These are phyloP conservation scores for Grigorovia yakushimaensis DNA, from an alignment of 805 yeast genomes.

Conservation along the genomic window DNA sequence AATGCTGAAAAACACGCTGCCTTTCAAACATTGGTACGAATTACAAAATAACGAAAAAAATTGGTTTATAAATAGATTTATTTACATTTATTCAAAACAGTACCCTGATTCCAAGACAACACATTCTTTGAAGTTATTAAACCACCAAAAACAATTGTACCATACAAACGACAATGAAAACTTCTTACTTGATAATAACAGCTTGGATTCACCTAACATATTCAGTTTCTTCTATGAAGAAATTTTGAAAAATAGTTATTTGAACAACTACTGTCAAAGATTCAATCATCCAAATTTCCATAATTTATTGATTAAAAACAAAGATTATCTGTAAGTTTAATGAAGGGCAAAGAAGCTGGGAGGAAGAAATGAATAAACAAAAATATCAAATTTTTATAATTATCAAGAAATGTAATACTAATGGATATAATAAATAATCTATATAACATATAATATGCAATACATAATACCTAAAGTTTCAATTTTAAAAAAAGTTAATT, in stretches of 20 bases:
- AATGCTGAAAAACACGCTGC: not conserved
- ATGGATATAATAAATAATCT: no score
- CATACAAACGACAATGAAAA: no score
- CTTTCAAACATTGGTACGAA: slow-evolving; percentile 21
- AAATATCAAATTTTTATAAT: no score
- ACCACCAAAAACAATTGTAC: slow-evolving; percentile 13
- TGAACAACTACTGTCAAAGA: not conserved
- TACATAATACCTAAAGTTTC: no score
- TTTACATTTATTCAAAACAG: slow-evolving; percentile 16
- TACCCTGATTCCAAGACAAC: slow-evolving; percentile 27
- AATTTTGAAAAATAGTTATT: slow-evolving; percentile 11
- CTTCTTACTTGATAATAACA: slow-evolving; percentile 5
- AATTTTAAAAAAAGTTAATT: no score
- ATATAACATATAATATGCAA: no score
- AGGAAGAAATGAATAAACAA: no score
- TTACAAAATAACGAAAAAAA: slow-evolving; percentile 18
- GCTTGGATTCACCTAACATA: slow-evolving; percentile 25
- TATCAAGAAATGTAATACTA: no score
- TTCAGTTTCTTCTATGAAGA: slow-evolving; percentile 28
- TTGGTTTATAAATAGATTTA: slow-evolving; percentile 18
- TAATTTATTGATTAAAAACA: slow-evolving; percentile 4
- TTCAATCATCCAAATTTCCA: slow-evolving; percentile 8
- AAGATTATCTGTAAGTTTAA: not conserved
- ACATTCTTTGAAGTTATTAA: slow-evolving; percentile 19
- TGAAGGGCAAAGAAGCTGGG: no score